phyloP scores from a whole-genome alignment of 768 basidiomycete species.

The Lactifluus subvellereus region DNA sequence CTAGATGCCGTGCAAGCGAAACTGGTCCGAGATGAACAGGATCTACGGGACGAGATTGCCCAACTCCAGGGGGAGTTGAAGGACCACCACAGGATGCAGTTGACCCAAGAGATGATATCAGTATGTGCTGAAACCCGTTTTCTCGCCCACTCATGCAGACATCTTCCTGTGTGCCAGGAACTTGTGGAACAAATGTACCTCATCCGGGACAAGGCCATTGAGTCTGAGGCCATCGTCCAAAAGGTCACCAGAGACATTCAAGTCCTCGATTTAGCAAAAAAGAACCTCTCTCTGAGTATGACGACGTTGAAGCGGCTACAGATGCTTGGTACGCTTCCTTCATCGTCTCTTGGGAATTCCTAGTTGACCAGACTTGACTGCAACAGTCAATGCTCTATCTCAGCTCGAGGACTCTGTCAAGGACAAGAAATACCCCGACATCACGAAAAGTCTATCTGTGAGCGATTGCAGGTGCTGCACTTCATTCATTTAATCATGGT shows the following conservation, averaged over 20 bases:
- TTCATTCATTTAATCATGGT: constrained; percentile 3
- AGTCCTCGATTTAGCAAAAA: constrained; percentile 87
- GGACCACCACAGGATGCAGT: constrained; percentile 82
- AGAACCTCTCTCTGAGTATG: constrained; percentile 86
- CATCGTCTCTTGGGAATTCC: background rate
- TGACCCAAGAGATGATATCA: constrained; percentile 94
- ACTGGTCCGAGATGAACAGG: constrained; percentile 61
- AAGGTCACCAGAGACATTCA: constrained; percentile 97
- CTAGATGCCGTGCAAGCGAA: constrained; percentile 65
- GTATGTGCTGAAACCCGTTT: constrained; percentile 39
- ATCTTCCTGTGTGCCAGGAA: constrained; percentile 47
- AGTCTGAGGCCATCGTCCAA: constrained; percentile 92
- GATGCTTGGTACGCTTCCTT: constrained; percentile 71
- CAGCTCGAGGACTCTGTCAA: constrained; percentile 76
- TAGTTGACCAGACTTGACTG: background rate
- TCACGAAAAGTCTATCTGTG: constrained; percentile 76
- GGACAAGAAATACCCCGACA: constrained; percentile 75
- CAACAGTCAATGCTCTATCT: constrained; percentile 69
- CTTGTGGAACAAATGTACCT: constrained; percentile 92
- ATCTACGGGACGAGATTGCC: constrained; percentile 68
- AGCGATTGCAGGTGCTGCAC: constrained; percentile 23
- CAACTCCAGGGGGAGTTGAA: constrained; percentile 59
- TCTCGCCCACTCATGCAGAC: background rate
- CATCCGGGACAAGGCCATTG: constrained; percentile 93
- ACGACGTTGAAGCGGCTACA: constrained; percentile 84